Conservation (phyloP, 805 yeast genomes). For the Martiniozyma abietophila region DNA sequence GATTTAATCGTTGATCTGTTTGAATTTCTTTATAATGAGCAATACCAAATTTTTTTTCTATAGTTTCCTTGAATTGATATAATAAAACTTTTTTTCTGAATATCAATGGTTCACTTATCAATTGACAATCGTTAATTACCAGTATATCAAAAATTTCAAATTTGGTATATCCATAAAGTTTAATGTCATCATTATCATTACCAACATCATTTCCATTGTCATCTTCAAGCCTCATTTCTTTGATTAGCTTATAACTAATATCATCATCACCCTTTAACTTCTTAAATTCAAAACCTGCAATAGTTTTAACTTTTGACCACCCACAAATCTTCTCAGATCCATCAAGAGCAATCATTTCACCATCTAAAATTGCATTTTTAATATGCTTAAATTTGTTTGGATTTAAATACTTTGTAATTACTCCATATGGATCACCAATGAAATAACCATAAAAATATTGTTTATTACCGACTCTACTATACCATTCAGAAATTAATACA, state of each 20-base stretch:
- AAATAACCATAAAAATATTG: constrained; percentile 40
- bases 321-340: constrained; percentile 43
- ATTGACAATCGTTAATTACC: constrained; percentile 33
- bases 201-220: constrained; percentile 27
- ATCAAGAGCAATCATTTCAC: constrained; percentile 91
- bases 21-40: background rate
- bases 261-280: too few species aligned
- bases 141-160: too few species aligned
- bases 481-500: constrained; percentile 47
- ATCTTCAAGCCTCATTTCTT: too few species aligned
- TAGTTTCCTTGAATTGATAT: background rate
- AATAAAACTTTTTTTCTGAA: constrained; percentile 1
- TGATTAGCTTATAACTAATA: too few species aligned
- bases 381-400: constrained; percentile 22
- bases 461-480: constrained; percentile 64
- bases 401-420: constrained; percentile 27
- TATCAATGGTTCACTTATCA: constrained; percentile 3
- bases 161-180: too few species aligned
- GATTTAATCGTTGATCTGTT: background rate
- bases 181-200: constrained; percentile 12
- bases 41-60: constrained; percentile 1
- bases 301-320: constrained; percentile 68
- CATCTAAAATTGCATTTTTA: constrained; percentile 53
- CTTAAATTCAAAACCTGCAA: constrained; percentile 32
- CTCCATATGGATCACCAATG: constrained; percentile 16